A percentile compares a stretch with the other conserved stretches of the same genome.
Evolutionary conservation across 179 eudicot species (phyloP).

Genomic region (Gypsophila paniculata): DNA sequence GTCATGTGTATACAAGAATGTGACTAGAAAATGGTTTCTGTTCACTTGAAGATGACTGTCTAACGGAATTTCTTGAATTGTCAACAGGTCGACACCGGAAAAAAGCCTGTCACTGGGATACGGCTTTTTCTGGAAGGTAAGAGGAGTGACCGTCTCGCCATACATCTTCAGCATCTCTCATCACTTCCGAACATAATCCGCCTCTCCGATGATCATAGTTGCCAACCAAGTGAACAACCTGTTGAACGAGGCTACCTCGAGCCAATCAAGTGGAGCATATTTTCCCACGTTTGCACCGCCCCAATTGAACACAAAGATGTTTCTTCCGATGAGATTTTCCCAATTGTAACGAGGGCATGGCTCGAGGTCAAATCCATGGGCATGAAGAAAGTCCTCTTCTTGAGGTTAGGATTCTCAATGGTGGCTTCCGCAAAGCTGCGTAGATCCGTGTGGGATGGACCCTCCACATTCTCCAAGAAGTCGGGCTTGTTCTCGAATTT

Average conservation of each 20-base stretch:
- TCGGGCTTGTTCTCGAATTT: constrained; percentile 77
- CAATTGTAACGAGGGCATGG: constrained; percentile 84
- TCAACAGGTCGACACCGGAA: constrained; percentile 64
- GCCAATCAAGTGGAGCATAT: constrained; percentile 82
- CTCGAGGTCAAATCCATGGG: constrained; percentile 75
- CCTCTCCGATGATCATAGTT: constrained; percentile 49
- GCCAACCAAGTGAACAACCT: constrained; percentile 40
- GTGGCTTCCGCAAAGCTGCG: constrained; percentile 65
- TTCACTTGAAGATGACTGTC: neutral
- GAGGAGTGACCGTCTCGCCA: constrained; percentile 68
- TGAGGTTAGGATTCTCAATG: constrained; percentile 73
- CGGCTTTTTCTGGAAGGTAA: constrained; percentile 87
- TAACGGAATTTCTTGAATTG: neutral
- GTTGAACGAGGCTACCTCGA: constrained; percentile 52
- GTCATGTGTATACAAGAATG: no score
- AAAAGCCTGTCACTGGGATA: constrained; percentile 81
- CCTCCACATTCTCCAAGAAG: constrained; percentile 49
- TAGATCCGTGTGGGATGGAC: constrained; percentile 76
- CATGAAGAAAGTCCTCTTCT: constrained; percentile 70
- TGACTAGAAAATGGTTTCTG: neutral
- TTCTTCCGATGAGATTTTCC: constrained; percentile 50
- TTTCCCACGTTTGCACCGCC: constrained; percentile 88
- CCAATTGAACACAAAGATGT: constrained; percentile 56
- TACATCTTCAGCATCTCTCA: constrained; percentile 90
- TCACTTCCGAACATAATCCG: constrained; percentile 60